These are phyloP conservation scores for Thermomucor indicae-seudaticae DNA, from an alignment of 371 early-diverging fungal species.

Conservation along the genomic window DNA sequence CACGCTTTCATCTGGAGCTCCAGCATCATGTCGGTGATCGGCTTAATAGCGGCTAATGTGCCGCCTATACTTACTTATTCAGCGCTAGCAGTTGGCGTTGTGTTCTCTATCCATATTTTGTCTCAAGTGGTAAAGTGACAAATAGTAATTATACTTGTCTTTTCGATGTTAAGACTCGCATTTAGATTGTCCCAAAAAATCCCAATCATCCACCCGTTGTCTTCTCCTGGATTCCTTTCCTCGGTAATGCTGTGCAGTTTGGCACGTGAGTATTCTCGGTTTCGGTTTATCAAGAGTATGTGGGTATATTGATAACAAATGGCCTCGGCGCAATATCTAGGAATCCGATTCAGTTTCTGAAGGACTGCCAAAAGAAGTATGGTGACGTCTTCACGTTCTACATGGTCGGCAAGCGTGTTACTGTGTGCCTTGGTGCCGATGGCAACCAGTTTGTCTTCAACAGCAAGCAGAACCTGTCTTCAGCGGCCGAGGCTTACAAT, in stretches of 20 bases:
- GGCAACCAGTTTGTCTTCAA: conserved; percentile 97
- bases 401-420: conserved; percentile 90
- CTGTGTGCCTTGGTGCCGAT: conserved; percentile 84
- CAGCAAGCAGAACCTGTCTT: conserved; percentile 81
- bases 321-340: conserved; percentile 12
- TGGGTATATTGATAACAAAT: neutral
- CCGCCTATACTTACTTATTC: conserved; percentile 21
- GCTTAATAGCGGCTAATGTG: conserved; percentile 1
- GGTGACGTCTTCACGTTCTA: conserved; percentile 93
- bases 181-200: conserved; percentile 46
- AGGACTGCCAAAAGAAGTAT: conserved; percentile 62
- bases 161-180: conserved; percentile 3
- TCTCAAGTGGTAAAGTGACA: conserved; percentile 33
- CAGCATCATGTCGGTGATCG: conserved; percentile 10
- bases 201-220: conserved; percentile 80
- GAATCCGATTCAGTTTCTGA: conserved; percentile 84
- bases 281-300: neutral
- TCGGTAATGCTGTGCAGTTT: conserved; percentile 87
- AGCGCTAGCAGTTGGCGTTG: conserved; percentile 23
- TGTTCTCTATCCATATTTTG: conserved; percentile 33
- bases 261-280: conserved; percentile 56
- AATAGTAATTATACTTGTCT: neutral
- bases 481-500: conserved; percentile 94
- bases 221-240: conserved; percentile 83
- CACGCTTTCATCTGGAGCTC: no score